These are phyloP conservation scores for Blumeria graminis DNA, from an alignment of 2,329 filamentous ascomycete genomes.

Conservation along the genomic window DNA sequence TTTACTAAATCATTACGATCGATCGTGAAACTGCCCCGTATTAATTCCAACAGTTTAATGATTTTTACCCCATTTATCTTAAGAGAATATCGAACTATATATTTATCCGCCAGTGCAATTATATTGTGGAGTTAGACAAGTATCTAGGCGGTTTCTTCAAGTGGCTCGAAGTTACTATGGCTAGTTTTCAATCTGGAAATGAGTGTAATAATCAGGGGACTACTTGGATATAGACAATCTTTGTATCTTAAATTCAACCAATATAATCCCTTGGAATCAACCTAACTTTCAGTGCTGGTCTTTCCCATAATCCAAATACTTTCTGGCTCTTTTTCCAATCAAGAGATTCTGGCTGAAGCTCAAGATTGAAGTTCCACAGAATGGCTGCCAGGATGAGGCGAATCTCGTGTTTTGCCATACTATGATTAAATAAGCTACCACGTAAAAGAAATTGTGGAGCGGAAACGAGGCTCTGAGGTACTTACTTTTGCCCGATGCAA, in stretches of 20 bases:
- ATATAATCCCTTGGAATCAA: not conserved
- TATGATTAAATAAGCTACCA: not conserved
- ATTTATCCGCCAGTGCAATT: too few species aligned
- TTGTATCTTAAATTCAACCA: not conserved
- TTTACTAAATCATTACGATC: too few species aligned
- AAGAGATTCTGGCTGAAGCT: conserved; percentile 1
- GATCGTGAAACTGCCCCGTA: too few species aligned
- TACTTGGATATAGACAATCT: too few species aligned
- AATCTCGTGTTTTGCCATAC: conserved; percentile 6
- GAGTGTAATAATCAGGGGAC: too few species aligned
- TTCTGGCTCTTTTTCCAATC: conserved; percentile 1
- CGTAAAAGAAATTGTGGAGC: not conserved
- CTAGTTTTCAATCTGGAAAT: too few species aligned
- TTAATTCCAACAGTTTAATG: too few species aligned
- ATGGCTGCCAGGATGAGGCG: conserved; percentile 7
- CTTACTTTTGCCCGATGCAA: conserved; percentile 7
- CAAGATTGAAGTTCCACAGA: conserved; percentile 10
- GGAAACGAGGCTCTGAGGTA: not conserved
- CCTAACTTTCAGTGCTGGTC: conserved; percentile 2
- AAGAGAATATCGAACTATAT: too few species aligned
- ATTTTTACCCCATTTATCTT: too few species aligned
- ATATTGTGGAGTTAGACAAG: too few species aligned
- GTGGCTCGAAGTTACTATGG: too few species aligned
- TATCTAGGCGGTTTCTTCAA: too few species aligned
- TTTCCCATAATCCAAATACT: conserved; percentile 4